phyloP scores from a whole-genome alignment of 2,329 filamentous ascomycete species.

The Colletotrichum navitas region DNA sequence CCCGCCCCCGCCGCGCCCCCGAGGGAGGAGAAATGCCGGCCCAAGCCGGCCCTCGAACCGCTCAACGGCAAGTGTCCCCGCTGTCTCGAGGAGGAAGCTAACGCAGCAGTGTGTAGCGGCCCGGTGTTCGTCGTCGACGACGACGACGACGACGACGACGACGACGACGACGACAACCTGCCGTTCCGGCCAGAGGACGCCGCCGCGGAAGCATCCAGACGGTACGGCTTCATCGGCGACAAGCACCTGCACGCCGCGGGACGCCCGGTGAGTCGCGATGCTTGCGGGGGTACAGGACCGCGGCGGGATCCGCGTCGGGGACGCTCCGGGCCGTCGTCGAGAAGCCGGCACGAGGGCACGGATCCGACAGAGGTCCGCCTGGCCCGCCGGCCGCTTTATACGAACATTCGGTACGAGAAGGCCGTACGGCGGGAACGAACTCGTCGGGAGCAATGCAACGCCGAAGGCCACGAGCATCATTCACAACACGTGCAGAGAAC shows the following conservation, averaged over 20 bases:
- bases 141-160: not conserved
- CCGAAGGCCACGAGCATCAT: not conserved
- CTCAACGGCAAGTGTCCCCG: conserved; percentile 21
- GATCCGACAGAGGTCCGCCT: not conserved
- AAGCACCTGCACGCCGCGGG: not conserved
- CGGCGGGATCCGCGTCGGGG: not conserved
- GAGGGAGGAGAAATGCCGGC: not conserved
- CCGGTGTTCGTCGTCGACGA: not conserved
- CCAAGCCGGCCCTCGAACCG: not conserved
- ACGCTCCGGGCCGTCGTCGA: not conserved
- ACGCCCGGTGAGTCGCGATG: not conserved
- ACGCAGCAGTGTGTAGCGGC: conserved; percentile 4
- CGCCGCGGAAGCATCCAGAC: not conserved
- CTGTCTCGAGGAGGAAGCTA: conserved; percentile 17
- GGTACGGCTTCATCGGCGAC: conserved; percentile 9
- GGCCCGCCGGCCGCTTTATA: not conserved
- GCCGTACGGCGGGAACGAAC: not conserved
- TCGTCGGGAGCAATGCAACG: not conserved
- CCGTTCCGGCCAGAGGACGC: not conserved
- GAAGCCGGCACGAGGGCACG: not conserved
- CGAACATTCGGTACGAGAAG: not conserved
- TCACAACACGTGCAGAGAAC: not conserved
- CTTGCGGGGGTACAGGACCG: conserved; percentile 1
- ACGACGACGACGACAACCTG: not conserved
- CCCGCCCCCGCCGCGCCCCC: not conserved